Evolutionary conservation across 2,329 filamentous ascomycete species (phyloP).

Genomic region (Teratosphaeria nubilosa): DNA sequence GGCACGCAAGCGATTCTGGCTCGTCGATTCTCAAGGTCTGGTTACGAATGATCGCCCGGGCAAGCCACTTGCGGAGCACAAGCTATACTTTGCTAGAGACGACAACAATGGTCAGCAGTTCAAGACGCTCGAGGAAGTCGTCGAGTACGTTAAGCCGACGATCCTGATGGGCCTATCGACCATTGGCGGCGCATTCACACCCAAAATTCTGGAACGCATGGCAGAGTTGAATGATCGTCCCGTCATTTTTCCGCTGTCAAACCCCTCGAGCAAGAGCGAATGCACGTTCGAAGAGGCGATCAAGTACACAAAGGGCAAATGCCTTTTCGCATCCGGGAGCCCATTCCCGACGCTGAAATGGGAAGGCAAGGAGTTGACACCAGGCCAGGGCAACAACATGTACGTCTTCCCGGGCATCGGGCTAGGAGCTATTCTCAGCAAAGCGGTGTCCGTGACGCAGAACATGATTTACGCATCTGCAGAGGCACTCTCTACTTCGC

Average conservation of each 20-base stretch:
- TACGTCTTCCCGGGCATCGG: conserved; percentile 97
- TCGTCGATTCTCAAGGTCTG: conserved; percentile 83
- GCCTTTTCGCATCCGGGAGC: conserved; percentile 88
- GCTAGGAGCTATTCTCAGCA: conserved; percentile 82
- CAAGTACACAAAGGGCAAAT: conserved; percentile 79
- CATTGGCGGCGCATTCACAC: conserved; percentile 88
- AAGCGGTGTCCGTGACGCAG: conserved; percentile 77
- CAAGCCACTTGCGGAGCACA: conserved; percentile 83
- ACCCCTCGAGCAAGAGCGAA: conserved; percentile 92
- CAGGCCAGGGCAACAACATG: conserved; percentile 65
- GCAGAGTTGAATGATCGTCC: conserved; percentile 59
- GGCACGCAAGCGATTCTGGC: conserved; percentile 86
- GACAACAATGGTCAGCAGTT: conserved; percentile 57
- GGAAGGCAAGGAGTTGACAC: conserved; percentile 37
- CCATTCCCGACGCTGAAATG: conserved; percentile 63
- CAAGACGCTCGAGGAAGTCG: conserved; percentile 77
- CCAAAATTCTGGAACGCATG: conserved; percentile 61
- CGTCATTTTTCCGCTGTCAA: conserved; percentile 78
- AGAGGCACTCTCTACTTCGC: conserved; percentile 63
- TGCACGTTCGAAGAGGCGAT: conserved; percentile 94
- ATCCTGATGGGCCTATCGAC: conserved; percentile 91
- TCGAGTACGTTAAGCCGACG: conserved; percentile 89
- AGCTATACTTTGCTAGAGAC: conserved; percentile 56
- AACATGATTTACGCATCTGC: conserved; percentile 96
- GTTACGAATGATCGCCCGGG: conserved; percentile 78